Base-by-base conservation (phyloP, 1,139 yeast species). In the Tardiomyces blankii region DNA sequence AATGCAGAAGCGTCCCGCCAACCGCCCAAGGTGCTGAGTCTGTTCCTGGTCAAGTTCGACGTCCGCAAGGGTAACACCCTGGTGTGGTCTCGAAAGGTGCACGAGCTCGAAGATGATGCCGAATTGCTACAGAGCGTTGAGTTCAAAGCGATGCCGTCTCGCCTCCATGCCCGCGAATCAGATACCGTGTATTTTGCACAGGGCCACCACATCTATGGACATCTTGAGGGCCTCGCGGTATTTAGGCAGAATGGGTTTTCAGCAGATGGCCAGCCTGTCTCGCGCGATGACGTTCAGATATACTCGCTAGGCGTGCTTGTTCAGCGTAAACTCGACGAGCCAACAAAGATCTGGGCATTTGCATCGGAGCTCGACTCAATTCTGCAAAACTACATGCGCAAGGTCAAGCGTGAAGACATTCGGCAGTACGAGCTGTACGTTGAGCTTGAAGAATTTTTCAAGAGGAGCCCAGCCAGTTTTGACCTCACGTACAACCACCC, bases 91-190 rank as follows among this genome's bases (percentile, higher is more conserved):
- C 53, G 60, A 39, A 48, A 49, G 28, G 54, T 51, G 5, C 25
- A 21, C 25, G 25, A 21, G 25, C 25, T 21, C 7, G 25, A 21
- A 7, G 25, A 21, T 21, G 62, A 67, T 25, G 53, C 60, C 2
- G 47, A 67, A 21, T 57, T 39, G 25, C 43, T 53, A 16, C 45
- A 64, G 27, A 69, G 69, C n/a, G 56, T 86, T 18, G 96, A 88
- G 61, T 86, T 75, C 63, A 81, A 82, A 54, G 72, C 80, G 12
- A 66, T 88, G 46, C 96, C 96, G 1, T 82, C 93, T 0, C 95
- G 96, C 1, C 70, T 86, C n/a, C 96, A 87, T 59, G 76, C 79
- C 39, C 70, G 69, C 23, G 61, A 63, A 12, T 61, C 68, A 39
- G 89, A 85, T 53, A 72, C 74, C 1, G 66, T 78, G 2, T 70